These are phyloP conservation scores for Paraconiothyrium sp. DNA, from an alignment of 2,329 filamentous ascomycete genomes.

Conservation along the genomic window DNA sequence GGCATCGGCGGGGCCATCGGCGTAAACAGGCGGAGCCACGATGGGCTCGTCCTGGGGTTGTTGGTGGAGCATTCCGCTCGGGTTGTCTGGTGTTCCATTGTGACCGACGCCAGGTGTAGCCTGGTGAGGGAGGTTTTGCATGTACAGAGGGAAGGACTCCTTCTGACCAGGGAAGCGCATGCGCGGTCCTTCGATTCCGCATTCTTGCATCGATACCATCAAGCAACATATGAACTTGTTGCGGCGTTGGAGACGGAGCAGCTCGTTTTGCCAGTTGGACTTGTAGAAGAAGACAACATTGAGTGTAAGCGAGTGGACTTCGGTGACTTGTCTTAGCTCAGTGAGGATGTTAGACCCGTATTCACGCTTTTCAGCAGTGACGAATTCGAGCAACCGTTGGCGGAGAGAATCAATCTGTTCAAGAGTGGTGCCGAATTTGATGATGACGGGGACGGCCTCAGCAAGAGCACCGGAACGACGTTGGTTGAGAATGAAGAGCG, in stretches of 20 bases:
- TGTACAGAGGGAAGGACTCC: conserved; percentile 72
- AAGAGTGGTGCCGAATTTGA: conserved; percentile 88
- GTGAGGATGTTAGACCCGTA: conserved; percentile 87
- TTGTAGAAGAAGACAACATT: conserved; percentile 99
- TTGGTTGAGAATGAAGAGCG: conserved; percentile 93
- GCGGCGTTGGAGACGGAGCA: conserved; percentile 85
- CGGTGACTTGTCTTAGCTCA: conserved; percentile 79
- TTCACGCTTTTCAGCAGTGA: conserved; percentile 85
- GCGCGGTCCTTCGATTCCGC: conserved; percentile 85
- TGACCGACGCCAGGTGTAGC: conserved; percentile 54
- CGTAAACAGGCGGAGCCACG: conserved; percentile 43
- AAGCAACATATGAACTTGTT: conserved; percentile 95
- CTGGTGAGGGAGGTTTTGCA: conserved; percentile 61
- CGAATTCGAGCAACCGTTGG: conserved; percentile 82
- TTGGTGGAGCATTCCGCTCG: conserved; percentile 48
- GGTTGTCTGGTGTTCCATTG: conserved; percentile 57
- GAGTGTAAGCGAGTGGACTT: conserved; percentile 85
- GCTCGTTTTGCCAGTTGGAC: conserved; percentile 94
- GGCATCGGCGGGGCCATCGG: conserved; percentile 21
- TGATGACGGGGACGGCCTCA: conserved; percentile 82
- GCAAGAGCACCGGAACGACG: conserved; percentile 87
- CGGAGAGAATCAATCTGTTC: conserved; percentile 86
- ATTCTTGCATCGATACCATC: conserved; percentile 83
- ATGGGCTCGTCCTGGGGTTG: conserved; percentile 55
- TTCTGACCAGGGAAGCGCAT: conserved; percentile 76